Percentiles rank a stretch among this genome's conserved stretches.
phyloP scores from a whole-genome alignment of 176 grass and related monocot genomes.

The Juncus effusus region DNA sequence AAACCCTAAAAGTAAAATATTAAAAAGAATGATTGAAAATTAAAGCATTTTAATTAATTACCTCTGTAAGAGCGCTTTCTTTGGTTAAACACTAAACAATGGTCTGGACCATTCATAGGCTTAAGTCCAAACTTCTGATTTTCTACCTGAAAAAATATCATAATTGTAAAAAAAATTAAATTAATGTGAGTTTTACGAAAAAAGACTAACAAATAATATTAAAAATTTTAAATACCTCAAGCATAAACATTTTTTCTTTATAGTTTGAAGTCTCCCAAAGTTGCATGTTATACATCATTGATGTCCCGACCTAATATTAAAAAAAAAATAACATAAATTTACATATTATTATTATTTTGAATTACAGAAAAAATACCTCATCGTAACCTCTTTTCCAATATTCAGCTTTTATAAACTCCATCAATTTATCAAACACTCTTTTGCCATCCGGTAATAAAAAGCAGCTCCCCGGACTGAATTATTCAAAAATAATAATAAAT shows the following conservation, averaged over 20 bases:
- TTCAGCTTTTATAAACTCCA: slow-evolving; percentile 73
- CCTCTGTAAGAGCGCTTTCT: slow-evolving; percentile 95
- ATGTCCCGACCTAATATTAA: slow-evolving; percentile 59
- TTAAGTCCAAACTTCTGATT: slow-evolving; percentile 98
- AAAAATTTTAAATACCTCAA: slow-evolving; percentile 55
- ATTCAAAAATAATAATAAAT: not conserved
- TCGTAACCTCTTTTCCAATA: slow-evolving; percentile 85
- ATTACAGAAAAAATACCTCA: slow-evolving; percentile 49
- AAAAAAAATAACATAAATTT: not conserved
- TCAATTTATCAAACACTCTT: slow-evolving; percentile 95
- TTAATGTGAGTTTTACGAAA: not conserved
- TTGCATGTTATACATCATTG: slow-evolving; percentile 99
- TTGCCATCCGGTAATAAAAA: slow-evolving; percentile 94
- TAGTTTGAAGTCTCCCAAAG: slow-evolving; percentile 99
- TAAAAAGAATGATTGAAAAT: too few relatives aligned
- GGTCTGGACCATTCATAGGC: slow-evolving; percentile 98
- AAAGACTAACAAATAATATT: not conserved
- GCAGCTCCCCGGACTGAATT: slow-evolving; percentile 83
- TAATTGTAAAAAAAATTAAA: slow-evolving; percentile 4
- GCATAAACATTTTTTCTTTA: slow-evolving; percentile 98
- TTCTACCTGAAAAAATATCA: slow-evolving; percentile 53
- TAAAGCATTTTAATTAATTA: not conserved
- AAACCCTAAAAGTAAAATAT: slow-evolving; percentile 25
- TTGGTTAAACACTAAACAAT: slow-evolving; percentile 96
- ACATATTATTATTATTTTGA: not conserved